Evolutionary conservation across 2,329 filamentous ascomycete genomes (phyloP).

Genomic region (Diaporthe australafricana): DNA sequence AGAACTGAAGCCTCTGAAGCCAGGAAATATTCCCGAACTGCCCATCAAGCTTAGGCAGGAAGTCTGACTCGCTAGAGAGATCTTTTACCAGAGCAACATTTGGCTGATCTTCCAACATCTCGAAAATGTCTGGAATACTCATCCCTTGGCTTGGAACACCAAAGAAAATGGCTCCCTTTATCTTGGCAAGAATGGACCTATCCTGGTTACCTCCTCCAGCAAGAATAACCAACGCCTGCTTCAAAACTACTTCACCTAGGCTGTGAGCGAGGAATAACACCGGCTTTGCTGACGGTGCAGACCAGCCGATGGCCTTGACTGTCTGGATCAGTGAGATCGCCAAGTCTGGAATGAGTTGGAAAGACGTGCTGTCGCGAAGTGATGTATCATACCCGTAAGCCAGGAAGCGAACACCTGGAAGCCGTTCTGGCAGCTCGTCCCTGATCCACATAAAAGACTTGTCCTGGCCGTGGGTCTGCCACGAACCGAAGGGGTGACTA

Average conservation of each 20-base stretch:
- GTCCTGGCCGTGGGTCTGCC: slow-evolving; percentile 34
- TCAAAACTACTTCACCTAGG: slow-evolving; percentile 44
- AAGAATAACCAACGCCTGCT: slow-evolving; percentile 40
- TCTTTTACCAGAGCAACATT: slow-evolving; percentile 37
- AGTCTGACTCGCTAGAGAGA: slow-evolving; percentile 39
- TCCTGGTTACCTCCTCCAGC: slow-evolving; percentile 23
- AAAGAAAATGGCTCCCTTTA: slow-evolving; percentile 41
- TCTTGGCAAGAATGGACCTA: slow-evolving; percentile 23
- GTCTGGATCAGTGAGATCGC: slow-evolving; percentile 37
- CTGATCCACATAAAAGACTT: slow-evolving; percentile 44
- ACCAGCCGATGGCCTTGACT: slow-evolving; percentile 39
- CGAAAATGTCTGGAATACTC: slow-evolving; percentile 14
- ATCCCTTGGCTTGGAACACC: slow-evolving; percentile 43
- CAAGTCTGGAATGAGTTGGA: slow-evolving; percentile 42
- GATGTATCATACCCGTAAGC: slow-evolving; percentile 44
- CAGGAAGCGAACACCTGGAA: slow-evolving; percentile 38
- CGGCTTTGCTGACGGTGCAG: slow-evolving; percentile 37
- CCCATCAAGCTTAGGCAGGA: slow-evolving; percentile 31
- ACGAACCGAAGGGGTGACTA: slow-evolving; percentile 36
- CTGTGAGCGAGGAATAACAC: slow-evolving; percentile 45
- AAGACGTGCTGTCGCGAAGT: slow-evolving; percentile 40
- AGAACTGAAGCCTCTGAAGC: slow-evolving; percentile 19
- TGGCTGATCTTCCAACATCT: background rate
- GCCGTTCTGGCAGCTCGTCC: slow-evolving; percentile 39
- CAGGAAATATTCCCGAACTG: slow-evolving; percentile 37